Evolutionary conservation across 352 stramenopile genomes (phyloP), one percentile per base, ranked within the genome.

Genomic region (Aphanomyces euteiches): DNA sequence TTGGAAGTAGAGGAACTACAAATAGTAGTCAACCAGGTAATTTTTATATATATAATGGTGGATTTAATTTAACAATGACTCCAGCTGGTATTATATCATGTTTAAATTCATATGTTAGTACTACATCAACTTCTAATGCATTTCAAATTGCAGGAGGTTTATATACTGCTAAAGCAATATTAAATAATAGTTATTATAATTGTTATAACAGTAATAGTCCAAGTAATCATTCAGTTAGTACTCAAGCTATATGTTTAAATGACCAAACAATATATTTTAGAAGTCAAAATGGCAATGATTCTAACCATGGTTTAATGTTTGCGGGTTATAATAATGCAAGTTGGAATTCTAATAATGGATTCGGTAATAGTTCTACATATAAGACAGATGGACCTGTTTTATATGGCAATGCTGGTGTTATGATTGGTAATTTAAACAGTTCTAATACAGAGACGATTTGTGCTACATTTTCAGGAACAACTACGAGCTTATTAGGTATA

Each of bases 181-280:
- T 58, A 58, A 58, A 58, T 58, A 58, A 19, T 58, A 37, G 17
- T 36, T 58, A 3, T 58, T 58, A 58, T 58, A 58, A 58, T 58
- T 58, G 50, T 58, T 3, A 58, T 58, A 50, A 50, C 17, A 50
- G 10, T 50, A 50, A 50, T 50, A 50, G 17, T 50, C 10, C 17
- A 15, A 17, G 10, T 50, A 17, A 50, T 50, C 50, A 58, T 58
- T 36, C 50, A 36, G 36, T 58, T 2, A 37, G 17, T 37, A 58
- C 50, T 37, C 50, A 58, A 58, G 1, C 50, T 3, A 58, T 58
- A 36, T 58, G 50, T 36, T 58, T 58, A 58, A 58, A 58, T 58
- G 50, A 58, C 17, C 50, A 58, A 19, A 3, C 50, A 19, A 58
- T 58, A 2, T 58, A 58, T 58, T 58, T 58, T 58, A 19, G 50